Evolutionary conservation across 495 filamentous ascomycete species (phyloP).

Genomic region (Talaromyces liani): DNA sequence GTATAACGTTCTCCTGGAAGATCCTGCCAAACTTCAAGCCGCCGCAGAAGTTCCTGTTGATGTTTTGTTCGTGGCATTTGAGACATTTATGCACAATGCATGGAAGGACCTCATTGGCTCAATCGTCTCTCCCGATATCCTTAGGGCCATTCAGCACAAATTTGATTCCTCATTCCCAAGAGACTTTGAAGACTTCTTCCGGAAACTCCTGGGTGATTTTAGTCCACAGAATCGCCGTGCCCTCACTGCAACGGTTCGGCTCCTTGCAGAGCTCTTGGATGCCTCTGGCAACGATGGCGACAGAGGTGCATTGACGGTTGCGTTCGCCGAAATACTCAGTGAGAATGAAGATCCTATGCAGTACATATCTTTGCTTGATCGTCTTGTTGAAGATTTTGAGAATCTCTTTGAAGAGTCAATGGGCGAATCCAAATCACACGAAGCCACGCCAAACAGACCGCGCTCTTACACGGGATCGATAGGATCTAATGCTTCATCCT

Average conservation of each 20-base stretch:
- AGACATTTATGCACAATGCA: constrained; percentile 82
- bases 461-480: constrained; percentile 49
- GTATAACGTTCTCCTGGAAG: constrained; percentile 81
- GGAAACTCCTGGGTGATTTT: constrained; percentile 66
- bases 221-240: constrained; percentile 89
- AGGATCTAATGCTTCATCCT: constrained; percentile 70
- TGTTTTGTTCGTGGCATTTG: constrained; percentile 88
- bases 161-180: constrained; percentile 63
- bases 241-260: constrained; percentile 72
- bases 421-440: constrained; percentile 35
- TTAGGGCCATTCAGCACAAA: constrained; percentile 65
- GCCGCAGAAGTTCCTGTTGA: constrained; percentile 74
- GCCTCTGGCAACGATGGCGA: constrained; percentile 94
- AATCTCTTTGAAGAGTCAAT: constrained; percentile 70
- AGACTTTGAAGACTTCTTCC: constrained; percentile 84
- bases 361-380: constrained; percentile 85
- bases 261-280: constrained; percentile 83
- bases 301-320: constrained; percentile 79
- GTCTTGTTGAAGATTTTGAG: constrained; percentile 87
- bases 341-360: constrained; percentile 68
- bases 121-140: constrained; percentile 55
- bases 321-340: constrained; percentile 83
- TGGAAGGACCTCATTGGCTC: constrained; percentile 88
- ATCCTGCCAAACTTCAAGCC: constrained; percentile 64
- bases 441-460: constrained; percentile 42